These are phyloP conservation scores for Mollisiaceae sp. DNA, from an alignment of 2,329 filamentous ascomycete genomes.

Conservation along the genomic window DNA sequence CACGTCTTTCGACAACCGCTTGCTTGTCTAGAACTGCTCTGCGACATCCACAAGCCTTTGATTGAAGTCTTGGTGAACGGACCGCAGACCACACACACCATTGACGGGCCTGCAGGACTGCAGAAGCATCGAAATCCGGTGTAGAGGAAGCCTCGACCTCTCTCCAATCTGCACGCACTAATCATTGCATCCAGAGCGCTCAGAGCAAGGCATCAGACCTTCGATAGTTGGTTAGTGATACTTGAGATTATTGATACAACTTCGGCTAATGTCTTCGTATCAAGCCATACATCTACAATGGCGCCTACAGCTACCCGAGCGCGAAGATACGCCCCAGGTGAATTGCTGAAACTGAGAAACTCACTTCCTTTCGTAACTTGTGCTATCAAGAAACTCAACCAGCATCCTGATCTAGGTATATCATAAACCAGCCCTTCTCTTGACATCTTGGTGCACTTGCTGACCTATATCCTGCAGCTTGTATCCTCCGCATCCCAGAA, in stretches of 20 bases:
- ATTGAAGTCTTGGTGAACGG: not conserved
- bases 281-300: not conserved
- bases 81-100: not conserved
- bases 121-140: too few relatives aligned
- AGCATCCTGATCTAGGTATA: constrained; percentile 38
- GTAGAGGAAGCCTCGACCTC: too few relatives aligned
- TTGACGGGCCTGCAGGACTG: too few relatives aligned
- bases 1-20: constrained; percentile 10
- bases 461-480: constrained; percentile 24
- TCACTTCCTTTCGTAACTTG: constrained; percentile 34
- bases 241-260: not conserved
- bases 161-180: too few relatives aligned
- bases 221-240: not conserved
- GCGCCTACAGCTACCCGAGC: not conserved
- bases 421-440: not conserved
- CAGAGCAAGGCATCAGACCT: too few relatives aligned
- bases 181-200: too few relatives aligned
- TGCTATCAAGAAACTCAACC: constrained; percentile 37
- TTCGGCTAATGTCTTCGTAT: constrained; percentile 1
- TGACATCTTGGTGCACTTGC: not conserved
- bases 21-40: constrained; percentile 4
- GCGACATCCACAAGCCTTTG: not conserved
- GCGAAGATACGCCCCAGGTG: constrained; percentile 34
- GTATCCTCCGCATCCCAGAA: constrained; percentile 36
- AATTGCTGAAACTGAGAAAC: constrained; percentile 37